Evolutionary conservation across 2,329 filamentous ascomycete genomes (phyloP), one percentile per base, ranked within the genome.

Genomic region (Cryphonectria radicalis): DNA sequence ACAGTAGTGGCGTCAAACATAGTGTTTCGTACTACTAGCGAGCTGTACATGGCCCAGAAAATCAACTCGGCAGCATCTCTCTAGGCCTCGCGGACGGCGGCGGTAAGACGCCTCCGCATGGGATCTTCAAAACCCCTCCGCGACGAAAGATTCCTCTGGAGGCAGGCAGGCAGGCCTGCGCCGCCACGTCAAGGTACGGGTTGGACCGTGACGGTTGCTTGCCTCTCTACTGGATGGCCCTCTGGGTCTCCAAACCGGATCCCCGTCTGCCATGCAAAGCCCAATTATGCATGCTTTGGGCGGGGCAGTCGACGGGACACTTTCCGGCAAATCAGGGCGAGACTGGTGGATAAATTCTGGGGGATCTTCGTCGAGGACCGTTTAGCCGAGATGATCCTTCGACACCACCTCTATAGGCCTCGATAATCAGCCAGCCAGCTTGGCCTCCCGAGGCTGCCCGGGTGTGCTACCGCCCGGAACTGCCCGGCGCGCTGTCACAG

Each of bases 271-370:
- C 32, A 62, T 62, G 59, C 59, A 62, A 62, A 62, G 35, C 40
- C 63, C 42, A 65, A 37, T 50, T 32, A 22, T 46, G 42, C 63
- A 65, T 65, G 63, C 63, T 65, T 65, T 50, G 14, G 14, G 63
- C 53, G 63, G 63, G 40, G 43, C 25, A 35, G 19, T 53, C 10
- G 14, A 35, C 25, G 42, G 42, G 40, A 43, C 42, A 22, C 59
- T 46, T 35, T 55, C 50, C 32, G 53, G 42, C 57, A 53, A 63
- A 50, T 63, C 57, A 68, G 43, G 70, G 53, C 57, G 55, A 68
- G 62, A 71, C 69, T 69, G 69, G 71, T 73, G 71, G 69, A 65
- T 67, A 71, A 69, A 60, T 59, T 71, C 71, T 73, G 69, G 71
- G 71, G 71, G 69, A 73, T 73, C 69, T 73, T 67, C 68, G 62